Evolutionary conservation across 805 yeast species (phyloP), one percentile per base, ranked within the genome.

Genomic region (Pachysolen tannophilus): DNA sequence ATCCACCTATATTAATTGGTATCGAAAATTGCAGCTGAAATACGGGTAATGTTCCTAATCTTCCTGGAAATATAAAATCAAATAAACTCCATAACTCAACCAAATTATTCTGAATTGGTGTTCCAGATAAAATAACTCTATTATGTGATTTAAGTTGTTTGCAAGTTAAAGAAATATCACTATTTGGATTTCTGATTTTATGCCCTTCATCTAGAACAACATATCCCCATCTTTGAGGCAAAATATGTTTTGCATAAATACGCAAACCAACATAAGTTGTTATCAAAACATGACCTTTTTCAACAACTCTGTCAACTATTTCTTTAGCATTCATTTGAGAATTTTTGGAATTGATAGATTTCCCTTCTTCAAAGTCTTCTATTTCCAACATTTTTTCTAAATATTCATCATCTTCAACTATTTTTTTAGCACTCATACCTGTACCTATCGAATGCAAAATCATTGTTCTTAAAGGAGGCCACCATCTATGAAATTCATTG

Each of bases 1-100:
- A 92, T 0, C 98, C 98, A n/a, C 98, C 98, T 53, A 84, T 69
- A 50, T 87, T 90, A 30, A 92, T 92, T 0, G 98, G 98, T 5
- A 79, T 66, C 3, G 95, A 82, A 55, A 92, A 92, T 53, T 92
- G 96, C 35, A 73, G 82, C 56, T 88, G 94, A 48, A 92, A 92
- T 0, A 92, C 90, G 0, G 98, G 98, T 17, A 92, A 61, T 0
- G 98, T 92, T 0, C 98, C 98, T 16, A 92, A 60, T 42, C 94
- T 65, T 0, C 98, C 98, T 0, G 98, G 98, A 49, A 82, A 88
- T 2, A 88, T 82, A 59, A 92, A 92, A 50, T 92, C 98, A 60
- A 92, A 90, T 31, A 92, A 60, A 35, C 95, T 82, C 98, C 98
- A 92, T 15, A 92, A 59, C 55, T 92, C 98, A 14, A 79, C 74